Evolutionary conservation across 768 basidiomycete genomes (phyloP).

Genomic region (Suillus plorans): DNA sequence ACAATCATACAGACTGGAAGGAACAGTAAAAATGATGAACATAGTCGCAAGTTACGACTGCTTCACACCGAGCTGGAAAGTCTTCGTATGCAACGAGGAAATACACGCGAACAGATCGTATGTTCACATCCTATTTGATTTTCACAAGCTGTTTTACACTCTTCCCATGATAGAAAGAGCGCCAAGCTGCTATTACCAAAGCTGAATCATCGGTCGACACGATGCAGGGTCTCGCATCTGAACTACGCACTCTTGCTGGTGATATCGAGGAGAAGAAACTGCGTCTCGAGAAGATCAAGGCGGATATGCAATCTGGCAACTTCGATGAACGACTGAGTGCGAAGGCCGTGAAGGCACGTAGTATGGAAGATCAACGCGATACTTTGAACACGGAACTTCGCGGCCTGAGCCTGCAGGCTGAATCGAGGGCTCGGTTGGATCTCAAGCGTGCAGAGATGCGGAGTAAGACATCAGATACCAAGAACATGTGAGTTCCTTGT

Average conservation of each 20-base stretch:
- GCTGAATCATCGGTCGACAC: slow-evolving; percentile 59
- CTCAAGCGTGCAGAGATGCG: slow-evolving; percentile 69
- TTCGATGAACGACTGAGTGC: slow-evolving; percentile 65
- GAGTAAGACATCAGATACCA: slow-evolving; percentile 63
- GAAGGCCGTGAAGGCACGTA: slow-evolving; percentile 50
- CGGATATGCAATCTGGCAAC: slow-evolving; percentile 56
- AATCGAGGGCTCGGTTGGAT: slow-evolving; percentile 75
- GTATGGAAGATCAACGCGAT: slow-evolving; percentile 70
- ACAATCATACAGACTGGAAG: slow-evolving; percentile 43
- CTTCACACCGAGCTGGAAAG: slow-evolving; percentile 56
- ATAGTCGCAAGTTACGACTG: slow-evolving; percentile 54
- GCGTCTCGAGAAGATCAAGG: slow-evolving; percentile 58
- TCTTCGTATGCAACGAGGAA: slow-evolving; percentile 52
- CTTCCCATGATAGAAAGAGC: slow-evolving; percentile 40
- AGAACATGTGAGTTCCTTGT: slow-evolving; percentile 55
- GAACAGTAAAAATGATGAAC: slow-evolving; percentile 59
- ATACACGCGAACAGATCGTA: slow-evolving; percentile 59
- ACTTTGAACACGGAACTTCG: slow-evolving; percentile 68
- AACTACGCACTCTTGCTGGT: slow-evolving; percentile 50
- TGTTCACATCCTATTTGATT: slow-evolving; percentile 16
- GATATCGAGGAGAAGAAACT: slow-evolving; percentile 72
- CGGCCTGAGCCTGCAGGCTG: slow-evolving; percentile 73
- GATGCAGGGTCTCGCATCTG: slow-evolving; percentile 51
- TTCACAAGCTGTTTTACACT: slow-evolving; percentile 1
- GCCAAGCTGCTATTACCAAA: slow-evolving; percentile 48